A percentile compares a stretch with the other conserved stretches of the same genome.
phyloP scores from a whole-genome alignment of 495 filamentous ascomycete species.

The Tuber microsphaerosporum region DNA sequence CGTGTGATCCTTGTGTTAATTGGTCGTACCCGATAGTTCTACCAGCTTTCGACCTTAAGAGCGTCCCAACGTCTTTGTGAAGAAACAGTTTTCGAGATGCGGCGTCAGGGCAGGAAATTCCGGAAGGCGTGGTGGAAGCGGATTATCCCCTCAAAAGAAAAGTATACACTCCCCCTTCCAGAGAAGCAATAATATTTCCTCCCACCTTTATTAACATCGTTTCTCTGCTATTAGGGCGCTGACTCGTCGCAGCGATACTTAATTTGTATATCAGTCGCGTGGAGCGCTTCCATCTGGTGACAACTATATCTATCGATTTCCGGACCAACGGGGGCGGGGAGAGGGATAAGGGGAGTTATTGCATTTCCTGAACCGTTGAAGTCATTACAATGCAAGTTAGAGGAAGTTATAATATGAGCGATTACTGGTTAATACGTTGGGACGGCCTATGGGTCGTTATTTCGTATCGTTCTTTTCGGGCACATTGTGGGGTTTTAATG shows the following conservation, averaged over 20 bases:
- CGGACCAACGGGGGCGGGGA: not conserved
- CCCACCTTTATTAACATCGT: not conserved
- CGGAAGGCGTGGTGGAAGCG: not conserved
- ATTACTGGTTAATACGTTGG: not conserved
- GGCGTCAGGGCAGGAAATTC: not conserved
- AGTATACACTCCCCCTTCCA: not conserved
- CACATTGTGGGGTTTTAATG: not conserved
- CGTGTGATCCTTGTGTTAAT: not conserved
- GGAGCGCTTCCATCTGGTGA: not conserved
- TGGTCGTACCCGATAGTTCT: not conserved
- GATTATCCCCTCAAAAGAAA: not conserved
- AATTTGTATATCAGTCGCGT: not conserved
- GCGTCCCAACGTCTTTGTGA: not conserved
- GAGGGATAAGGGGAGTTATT: not conserved
- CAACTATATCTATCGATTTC: not conserved
- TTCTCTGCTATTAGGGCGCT: not conserved
- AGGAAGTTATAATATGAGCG: not conserved
- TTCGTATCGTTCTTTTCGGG: not conserved
- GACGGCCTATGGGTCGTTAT: not conserved
- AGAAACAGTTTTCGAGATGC: not conserved
- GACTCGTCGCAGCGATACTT: not conserved
- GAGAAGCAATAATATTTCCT: not conserved
- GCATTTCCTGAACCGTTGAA: not conserved
- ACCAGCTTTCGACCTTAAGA: not conserved
- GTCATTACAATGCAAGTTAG: not conserved